These are phyloP conservation scores for Cicer pinnatifidum DNA, from an alignment of 306 rosid genomes.

Conservation along the genomic window DNA sequence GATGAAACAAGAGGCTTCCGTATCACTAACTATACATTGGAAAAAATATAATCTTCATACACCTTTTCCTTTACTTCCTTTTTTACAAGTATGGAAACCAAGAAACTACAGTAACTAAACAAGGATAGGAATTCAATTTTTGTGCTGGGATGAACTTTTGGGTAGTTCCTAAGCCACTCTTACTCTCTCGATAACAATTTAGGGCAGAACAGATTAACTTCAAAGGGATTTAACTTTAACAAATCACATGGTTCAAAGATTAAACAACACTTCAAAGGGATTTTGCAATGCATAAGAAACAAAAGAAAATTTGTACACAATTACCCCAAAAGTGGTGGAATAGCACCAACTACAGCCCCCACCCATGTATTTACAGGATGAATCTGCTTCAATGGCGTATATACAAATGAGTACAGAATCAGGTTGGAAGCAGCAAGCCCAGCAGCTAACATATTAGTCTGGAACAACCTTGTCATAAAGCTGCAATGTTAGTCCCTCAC, in stretches of 20 bases:
- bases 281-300: slow-evolving; percentile 4
- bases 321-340: slow-evolving; percentile 98
- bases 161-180: background rate
- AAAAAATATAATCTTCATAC: background rate
- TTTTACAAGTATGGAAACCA: background rate
- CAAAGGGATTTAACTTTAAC: slow-evolving; percentile 4
- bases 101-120: slow-evolving; percentile 10
- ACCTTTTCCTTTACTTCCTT: background rate
- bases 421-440: slow-evolving; percentile 95
- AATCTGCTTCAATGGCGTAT: slow-evolving; percentile 94
- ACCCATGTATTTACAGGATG: slow-evolving; percentile 98
- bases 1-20: slow-evolving; percentile 15
- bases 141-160: slow-evolving; percentile 5
- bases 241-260: slow-evolving; percentile 22
- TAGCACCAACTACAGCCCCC: slow-evolving; percentile 96
- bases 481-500: slow-evolving; percentile 56
- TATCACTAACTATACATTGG: background rate
- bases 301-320: slow-evolving; percentile 13
- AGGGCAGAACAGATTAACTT: slow-evolving; percentile 1
- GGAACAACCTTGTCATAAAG: slow-evolving; percentile 83
- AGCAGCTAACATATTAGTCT: slow-evolving; percentile 96
- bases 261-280: background rate
- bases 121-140: slow-evolving; percentile 13
- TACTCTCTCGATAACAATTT: slow-evolving; percentile 20
- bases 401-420: slow-evolving; percentile 80